Evolutionary conservation across 345 rosid species (phyloP).

Genomic region (Salix suchowensis): DNA sequence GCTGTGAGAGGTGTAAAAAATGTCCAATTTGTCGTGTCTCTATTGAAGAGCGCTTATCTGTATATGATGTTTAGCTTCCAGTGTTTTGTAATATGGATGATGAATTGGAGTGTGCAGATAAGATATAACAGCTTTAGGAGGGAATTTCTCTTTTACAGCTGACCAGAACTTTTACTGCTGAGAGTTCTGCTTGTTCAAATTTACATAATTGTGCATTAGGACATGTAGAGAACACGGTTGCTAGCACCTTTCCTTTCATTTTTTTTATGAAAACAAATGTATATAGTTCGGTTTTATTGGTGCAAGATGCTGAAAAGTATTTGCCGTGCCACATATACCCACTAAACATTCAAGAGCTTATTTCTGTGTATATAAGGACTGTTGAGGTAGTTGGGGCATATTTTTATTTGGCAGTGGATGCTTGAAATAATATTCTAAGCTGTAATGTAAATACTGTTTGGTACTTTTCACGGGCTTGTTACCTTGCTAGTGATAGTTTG

Average conservation of each 20-base stretch:
- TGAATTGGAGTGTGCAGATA: conserved; percentile 6
- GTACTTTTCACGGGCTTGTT: background rate
- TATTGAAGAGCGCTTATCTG: conserved; percentile 74
- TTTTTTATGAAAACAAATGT: conserved; percentile 2
- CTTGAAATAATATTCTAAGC: background rate
- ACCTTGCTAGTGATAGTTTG: background rate
- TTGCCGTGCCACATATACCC: background rate
- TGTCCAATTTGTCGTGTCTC: conserved; percentile 83
- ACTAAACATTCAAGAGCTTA: background rate
- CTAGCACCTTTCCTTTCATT: background rate
- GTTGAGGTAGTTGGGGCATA: background rate
- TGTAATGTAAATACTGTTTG: background rate
- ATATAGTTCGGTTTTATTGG: background rate
- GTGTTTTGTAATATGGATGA: conserved; percentile 8
- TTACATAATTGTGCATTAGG: background rate
- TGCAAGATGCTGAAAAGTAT: background rate
- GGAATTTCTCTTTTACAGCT: background rate
- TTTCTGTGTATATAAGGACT: background rate
- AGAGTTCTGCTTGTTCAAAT: background rate
- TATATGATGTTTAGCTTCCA: conserved; percentile 69
- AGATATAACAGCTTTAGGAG: conserved; percentile 11
- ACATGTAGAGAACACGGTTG: background rate
- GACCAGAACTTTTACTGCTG: background rate
- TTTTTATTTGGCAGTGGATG: background rate
- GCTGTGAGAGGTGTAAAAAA: conserved; percentile 85